Percentiles rank a stretch among this genome's conserved stretches.
phyloP scores from a whole-genome alignment of 2,329 filamentous ascomycete genomes.

The Botrytis elliptica region DNA sequence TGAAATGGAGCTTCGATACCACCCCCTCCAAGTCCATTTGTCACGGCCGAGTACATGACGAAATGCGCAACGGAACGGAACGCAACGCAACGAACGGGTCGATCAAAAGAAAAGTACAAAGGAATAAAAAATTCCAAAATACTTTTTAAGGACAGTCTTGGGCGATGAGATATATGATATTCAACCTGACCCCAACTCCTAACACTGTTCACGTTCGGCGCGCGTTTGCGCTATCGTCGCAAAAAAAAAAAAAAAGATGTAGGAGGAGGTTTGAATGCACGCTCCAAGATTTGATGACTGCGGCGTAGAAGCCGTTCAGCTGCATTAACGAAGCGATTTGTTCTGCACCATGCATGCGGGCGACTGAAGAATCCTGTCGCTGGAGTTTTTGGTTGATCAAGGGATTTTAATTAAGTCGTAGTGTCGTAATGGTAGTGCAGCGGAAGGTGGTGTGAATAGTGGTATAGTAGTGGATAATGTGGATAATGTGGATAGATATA shows the following conservation, averaged over 20 bases:
- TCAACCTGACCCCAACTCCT: background rate
- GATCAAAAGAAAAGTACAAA: background rate
- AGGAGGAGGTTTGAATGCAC: conserved; percentile 9
- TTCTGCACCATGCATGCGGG: conserved; percentile 24
- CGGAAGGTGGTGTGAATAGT: background rate
- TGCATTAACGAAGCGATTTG: conserved; percentile 23
- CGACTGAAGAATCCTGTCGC: background rate
- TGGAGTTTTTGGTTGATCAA: background rate
- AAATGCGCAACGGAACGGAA: conserved; percentile 16
- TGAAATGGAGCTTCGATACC: conserved; percentile 20
- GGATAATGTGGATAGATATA: conserved; percentile 6
- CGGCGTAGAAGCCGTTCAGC: conserved; percentile 22
- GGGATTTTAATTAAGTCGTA: background rate
- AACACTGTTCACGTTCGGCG: conserved; percentile 13
- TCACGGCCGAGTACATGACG: conserved; percentile 24
- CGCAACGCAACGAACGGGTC: background rate
- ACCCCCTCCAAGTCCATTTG: conserved; percentile 22
- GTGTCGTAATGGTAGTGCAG: background rate
- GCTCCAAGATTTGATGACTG: conserved; percentile 19
- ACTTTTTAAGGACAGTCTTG: background rate
- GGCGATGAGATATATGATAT: conserved; percentile 3
- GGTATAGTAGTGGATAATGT: background rate
- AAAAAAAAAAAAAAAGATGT: conserved; percentile 15
- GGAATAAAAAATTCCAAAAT: background rate
- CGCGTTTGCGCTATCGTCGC: conserved; percentile 24